Conservation (phyloP, 805 yeast species). For the Candida anglica region DNA sequence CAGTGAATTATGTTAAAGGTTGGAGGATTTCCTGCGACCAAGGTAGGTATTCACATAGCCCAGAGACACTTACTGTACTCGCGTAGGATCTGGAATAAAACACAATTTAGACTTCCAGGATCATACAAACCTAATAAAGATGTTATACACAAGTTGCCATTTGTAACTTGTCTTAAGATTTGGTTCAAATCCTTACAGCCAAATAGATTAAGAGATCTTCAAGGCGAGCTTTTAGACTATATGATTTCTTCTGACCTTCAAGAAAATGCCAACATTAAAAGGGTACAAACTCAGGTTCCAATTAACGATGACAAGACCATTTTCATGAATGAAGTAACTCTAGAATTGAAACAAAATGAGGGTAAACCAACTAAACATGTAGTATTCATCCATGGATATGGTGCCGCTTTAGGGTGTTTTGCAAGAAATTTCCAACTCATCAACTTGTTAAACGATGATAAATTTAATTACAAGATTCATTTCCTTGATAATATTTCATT, state of each 20-base stretch:
- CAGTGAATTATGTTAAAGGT: no score
- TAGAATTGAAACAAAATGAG: constrained; percentile 24
- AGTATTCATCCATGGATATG: constrained; percentile 56
- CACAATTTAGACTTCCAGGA: no score
- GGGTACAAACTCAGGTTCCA: constrained; percentile 12
- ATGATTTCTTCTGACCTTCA: constrained; percentile 22
- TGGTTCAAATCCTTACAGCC: constrained; percentile 21
- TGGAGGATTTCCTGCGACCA: no score
- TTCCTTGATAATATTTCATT: constrained; percentile 47
- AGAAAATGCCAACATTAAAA: constrained; percentile 19
- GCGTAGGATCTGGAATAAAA: no score
- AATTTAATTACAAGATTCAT: constrained; percentile 42
- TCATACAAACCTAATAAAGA: constrained; percentile 11
- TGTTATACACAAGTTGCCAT: constrained; percentile 11
- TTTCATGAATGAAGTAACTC: constrained; percentile 31
- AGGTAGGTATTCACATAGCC: no score
- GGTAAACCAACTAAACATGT: constrained; percentile 30
- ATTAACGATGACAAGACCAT: constrained; percentile 22
- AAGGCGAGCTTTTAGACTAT: constrained; percentile 29
- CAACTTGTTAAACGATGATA: constrained; percentile 21
- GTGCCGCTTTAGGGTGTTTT: constrained; percentile 54
- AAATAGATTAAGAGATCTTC: constrained; percentile 25
- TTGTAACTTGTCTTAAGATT: constrained; percentile 9
- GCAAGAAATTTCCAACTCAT: constrained; percentile 48
- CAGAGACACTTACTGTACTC: no score